Base-by-base conservation (phyloP, 2,329 filamentous ascomycete species). In the Cercospora beticola region DNA sequence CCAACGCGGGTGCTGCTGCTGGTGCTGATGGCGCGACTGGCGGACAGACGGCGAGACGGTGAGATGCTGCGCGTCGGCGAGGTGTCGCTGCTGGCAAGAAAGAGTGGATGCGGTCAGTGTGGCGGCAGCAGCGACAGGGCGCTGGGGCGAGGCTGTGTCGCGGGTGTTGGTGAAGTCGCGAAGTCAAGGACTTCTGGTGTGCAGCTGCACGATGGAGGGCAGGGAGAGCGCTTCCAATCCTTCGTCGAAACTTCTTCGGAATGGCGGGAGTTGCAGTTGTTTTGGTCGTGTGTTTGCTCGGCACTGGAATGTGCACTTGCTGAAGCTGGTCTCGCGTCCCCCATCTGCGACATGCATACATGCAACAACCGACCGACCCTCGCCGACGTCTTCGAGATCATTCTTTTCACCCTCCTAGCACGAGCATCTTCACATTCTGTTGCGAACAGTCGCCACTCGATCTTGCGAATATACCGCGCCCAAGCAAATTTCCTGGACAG, bases 1-100 rank as follows among this genome's bases (percentile, higher is more conserved):
- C 63, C 67, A 64, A 64, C 66, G 62, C 56, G 58, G 26, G 57
- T 58, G 33, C 36, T 56, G 49, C 26, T 62, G 58, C 40, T 52
- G 64, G 10, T 54, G 64, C 36, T 62, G 65, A 33, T 67, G 58
- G 46, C 62, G 46, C 16, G 43, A 60, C 33, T 31, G 43, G 21
- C 33, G 31, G 59, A 62, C 33, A 28, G 31, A 14, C 12, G 21
- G 33, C n/a, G 12, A 23, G 58, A 60, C 28, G 33, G 12, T 33
- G 31, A 43, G 31, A 61, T 36, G 31, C 58, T 33, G 28, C 31
- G 58, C 58, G 54, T n/a, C 7, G 49, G 58, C 18, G 16, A 46
- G 33, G 10, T n/a, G 14, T 60, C 54, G 61, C 61, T 61, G 61
- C 62, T 23, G 33, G 52, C 28, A n/a, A 16, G 66, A 40, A 61